phyloP scores from a whole-genome alignment of 306 rosid genomes.

The Sesbania bispinosa region DNA sequence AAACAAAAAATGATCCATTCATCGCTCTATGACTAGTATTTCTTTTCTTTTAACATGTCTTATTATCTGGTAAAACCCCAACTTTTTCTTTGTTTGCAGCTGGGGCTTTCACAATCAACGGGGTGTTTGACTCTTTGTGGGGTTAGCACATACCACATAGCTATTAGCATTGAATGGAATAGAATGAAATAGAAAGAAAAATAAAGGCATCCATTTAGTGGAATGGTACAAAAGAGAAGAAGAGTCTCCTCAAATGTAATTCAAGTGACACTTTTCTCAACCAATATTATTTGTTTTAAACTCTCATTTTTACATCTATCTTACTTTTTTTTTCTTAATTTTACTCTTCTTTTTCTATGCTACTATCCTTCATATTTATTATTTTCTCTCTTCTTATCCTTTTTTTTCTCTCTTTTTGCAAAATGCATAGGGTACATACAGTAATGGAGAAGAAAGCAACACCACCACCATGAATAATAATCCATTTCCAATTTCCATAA shows the following conservation, averaged over 20 bases:
- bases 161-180: too few species aligned
- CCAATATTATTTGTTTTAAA: too few species aligned
- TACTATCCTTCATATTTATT: too few species aligned
- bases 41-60: background rate
- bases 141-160: too few species aligned
- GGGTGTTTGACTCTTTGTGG: slow-evolving; percentile 32
- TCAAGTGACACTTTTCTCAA: too few species aligned
- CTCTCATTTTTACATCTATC: too few species aligned
- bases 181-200: background rate
- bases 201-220: background rate
- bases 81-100: slow-evolving; percentile 32
- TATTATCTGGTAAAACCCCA: slow-evolving; percentile 15
- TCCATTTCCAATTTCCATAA: slow-evolving; percentile 27
- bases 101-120: slow-evolving; percentile 42
- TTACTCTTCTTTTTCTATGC: too few species aligned
- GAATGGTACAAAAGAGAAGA: slow-evolving; percentile 28
- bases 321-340: too few species aligned
- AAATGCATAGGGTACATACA: slow-evolving; percentile 13
- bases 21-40: slow-evolving; percentile 24
- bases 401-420: too few species aligned
- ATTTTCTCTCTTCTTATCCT: too few species aligned
- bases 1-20: slow-evolving; percentile 35
- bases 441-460: slow-evolving; percentile 43
- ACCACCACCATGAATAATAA: slow-evolving; percentile 41
- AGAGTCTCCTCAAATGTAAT: slow-evolving; percentile 23